Evolutionary conservation across 805 yeast genomes (phyloP).

Genomic region (Teunomyces aglyptinius): DNA sequence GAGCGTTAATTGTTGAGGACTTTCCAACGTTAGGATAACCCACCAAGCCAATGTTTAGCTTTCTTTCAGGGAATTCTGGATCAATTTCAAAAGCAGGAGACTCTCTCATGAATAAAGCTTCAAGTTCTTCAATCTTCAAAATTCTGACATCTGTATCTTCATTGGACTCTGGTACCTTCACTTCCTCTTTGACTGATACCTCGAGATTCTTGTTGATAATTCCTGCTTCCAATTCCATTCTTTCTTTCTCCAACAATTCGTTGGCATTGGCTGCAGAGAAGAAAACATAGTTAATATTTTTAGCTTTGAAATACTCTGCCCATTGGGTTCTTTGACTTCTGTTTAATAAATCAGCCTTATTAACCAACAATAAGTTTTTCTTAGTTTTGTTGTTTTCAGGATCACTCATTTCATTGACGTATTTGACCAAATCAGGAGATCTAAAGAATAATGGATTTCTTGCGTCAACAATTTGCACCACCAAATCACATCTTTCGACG

Average conservation of each 20-base stretch:
- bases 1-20: constrained; percentile 96
- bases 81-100: constrained; percentile 69
- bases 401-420: constrained; percentile 70
- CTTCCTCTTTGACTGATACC: constrained; percentile 19
- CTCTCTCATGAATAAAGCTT: constrained; percentile 66
- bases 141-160: constrained; percentile 51
- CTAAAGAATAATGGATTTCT: constrained; percentile 89
- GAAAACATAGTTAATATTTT: constrained; percentile 79
- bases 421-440: constrained; percentile 80
- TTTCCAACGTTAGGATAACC: constrained; percentile 96
- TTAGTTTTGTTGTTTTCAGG: constrained; percentile 52
- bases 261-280: constrained; percentile 90
- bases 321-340: constrained; percentile 74
- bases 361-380: constrained; percentile 77
- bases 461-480: constrained; percentile 97
- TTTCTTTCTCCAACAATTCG: constrained; percentile 65
- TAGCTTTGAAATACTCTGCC: constrained; percentile 76
- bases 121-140: constrained; percentile 80
- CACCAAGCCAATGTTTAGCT: constrained; percentile 88
- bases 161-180: constrained; percentile 22
- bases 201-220: constrained; percentile 13
- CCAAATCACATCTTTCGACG: constrained; percentile 87
- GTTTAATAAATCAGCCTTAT: constrained; percentile 88
- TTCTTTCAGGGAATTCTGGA: constrained; percentile 56
- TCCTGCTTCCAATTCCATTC: constrained; percentile 36